Conservation (phyloP, 768 basidiomycete genomes). For the Tulasnella sp. region DNA sequence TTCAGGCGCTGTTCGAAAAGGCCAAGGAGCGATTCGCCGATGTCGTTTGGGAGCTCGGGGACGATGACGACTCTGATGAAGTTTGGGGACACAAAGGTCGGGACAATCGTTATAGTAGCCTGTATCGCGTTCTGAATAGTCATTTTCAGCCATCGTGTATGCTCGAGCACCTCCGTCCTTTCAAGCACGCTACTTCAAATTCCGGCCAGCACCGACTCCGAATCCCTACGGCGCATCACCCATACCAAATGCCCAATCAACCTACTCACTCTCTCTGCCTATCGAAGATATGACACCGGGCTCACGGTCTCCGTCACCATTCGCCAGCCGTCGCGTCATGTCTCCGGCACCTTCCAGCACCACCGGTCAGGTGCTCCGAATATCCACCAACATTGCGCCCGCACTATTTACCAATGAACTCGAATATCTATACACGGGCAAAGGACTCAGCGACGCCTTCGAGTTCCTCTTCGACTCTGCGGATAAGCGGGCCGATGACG, state of each 20-base stretch:
- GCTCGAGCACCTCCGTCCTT: constrained; percentile 91
- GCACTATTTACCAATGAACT: constrained; percentile 84
- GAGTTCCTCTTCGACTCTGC: constrained; percentile 76
- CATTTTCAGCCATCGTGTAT: constrained; percentile 75
- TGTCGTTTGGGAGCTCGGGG: constrained; percentile 80
- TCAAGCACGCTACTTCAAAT: constrained; percentile 83
- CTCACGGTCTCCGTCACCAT: constrained; percentile 46
- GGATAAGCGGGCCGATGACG: constrained; percentile 43
- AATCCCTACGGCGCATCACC: constrained; percentile 51
- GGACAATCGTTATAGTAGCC: constrained; percentile 33
- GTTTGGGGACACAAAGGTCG: constrained; percentile 96
- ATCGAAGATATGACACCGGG: constrained; percentile 45
- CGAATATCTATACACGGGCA: constrained; percentile 92
- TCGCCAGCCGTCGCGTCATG: constrained; percentile 37
- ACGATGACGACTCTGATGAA: constrained; percentile 50
- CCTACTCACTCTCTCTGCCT: constrained; percentile 54
- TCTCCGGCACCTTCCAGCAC: constrained; percentile 43
- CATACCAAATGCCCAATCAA: constrained; percentile 48
- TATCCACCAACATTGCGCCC: constrained; percentile 67
- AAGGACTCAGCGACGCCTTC: constrained; percentile 82
- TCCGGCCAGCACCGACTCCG: constrained; percentile 58
- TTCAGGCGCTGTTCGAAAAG: constrained; percentile 68
- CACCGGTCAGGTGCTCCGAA: constrained; percentile 48
- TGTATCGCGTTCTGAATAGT: not conserved
- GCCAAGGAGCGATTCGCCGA: constrained; percentile 95